These are phyloP conservation scores for Coemansia sp. DNA, from an alignment of 192 early-diverging fungal species.

Conservation along the genomic window DNA sequence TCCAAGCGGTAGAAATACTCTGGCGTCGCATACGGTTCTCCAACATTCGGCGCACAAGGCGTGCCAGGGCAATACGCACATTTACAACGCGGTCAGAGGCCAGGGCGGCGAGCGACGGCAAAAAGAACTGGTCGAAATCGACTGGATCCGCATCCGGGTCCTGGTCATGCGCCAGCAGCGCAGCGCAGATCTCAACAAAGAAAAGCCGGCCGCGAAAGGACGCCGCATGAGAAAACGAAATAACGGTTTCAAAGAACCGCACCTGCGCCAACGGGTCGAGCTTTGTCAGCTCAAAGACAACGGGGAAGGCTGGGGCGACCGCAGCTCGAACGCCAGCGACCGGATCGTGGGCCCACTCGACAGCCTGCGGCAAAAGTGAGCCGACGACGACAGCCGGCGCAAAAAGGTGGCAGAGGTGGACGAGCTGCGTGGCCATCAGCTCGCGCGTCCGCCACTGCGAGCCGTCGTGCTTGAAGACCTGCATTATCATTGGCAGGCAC, in stretches of 20 bases:
- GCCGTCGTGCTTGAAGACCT: constrained; percentile 70
- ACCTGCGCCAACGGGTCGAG: constrained; percentile 42
- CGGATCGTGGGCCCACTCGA: constrained; percentile 59
- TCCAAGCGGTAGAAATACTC: constrained; percentile 29
- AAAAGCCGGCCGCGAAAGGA: constrained; percentile 58
- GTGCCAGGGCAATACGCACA: constrained; percentile 71
- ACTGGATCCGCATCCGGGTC: constrained; percentile 58
- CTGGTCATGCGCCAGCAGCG: constrained; percentile 64
- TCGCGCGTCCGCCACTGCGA: constrained; percentile 76
- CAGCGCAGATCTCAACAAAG: constrained; percentile 72
- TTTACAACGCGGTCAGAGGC: constrained; percentile 69
- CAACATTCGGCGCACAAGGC: constrained; percentile 56
- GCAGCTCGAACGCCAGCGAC: constrained; percentile 62
- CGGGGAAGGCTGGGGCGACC: constrained; percentile 44
- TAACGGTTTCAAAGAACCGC: constrained; percentile 53
- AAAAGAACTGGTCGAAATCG: constrained; percentile 71
- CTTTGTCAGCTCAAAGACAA: constrained; percentile 54
- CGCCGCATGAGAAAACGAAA: constrained; percentile 51
- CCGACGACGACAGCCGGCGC: constrained; percentile 63
- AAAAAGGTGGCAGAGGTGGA: constrained; percentile 64
- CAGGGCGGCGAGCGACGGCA: constrained; percentile 63
- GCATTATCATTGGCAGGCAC: constrained; percentile 65
- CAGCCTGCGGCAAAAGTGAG: constrained; percentile 68
- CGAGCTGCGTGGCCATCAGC: constrained; percentile 68
- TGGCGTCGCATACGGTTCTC: constrained; percentile 46